Percentiles rank a stretch among this genome's conserved stretches.
phyloP scores from a whole-genome alignment of 805 yeast species.

The Yarrowia yakushimensis region DNA sequence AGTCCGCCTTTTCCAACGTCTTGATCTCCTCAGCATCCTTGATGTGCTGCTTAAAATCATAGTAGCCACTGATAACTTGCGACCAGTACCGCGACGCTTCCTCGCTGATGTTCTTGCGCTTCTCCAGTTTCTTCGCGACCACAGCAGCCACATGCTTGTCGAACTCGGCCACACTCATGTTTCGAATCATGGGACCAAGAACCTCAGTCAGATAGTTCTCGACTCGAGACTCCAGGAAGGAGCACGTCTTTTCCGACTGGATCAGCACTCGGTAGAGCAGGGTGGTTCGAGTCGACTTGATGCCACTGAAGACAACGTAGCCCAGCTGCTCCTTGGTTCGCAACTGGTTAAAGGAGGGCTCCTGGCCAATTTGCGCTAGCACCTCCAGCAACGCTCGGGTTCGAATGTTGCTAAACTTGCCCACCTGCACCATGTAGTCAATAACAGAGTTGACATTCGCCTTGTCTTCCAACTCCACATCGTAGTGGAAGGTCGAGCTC shows the following conservation, averaged over 20 bases:
- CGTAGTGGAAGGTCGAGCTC: constrained; percentile 31
- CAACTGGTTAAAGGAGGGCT: constrained; percentile 84
- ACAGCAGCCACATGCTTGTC: constrained; percentile 66
- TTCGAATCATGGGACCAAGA: constrained; percentile 47
- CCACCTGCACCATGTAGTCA: constrained; percentile 71
- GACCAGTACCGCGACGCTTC: constrained; percentile 66
- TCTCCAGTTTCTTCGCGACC: constrained; percentile 60
- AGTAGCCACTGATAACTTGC: constrained; percentile 69
- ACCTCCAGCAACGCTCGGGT: constrained; percentile 56
- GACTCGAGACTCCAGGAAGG: constrained; percentile 73
- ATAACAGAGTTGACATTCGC: constrained; percentile 80
- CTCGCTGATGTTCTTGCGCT: constrained; percentile 72
- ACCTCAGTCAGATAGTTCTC: constrained; percentile 52
- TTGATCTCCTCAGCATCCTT: constrained; percentile 56
- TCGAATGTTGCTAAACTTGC: constrained; percentile 45
- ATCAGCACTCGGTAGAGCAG: constrained; percentile 70
- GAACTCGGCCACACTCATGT: constrained; percentile 62
- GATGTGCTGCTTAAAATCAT: constrained; percentile 62
- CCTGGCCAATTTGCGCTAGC: constrained; percentile 68
- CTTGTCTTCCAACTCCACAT: constrained; percentile 49
- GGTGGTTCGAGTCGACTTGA: constrained; percentile 63
- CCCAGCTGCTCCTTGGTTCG: constrained; percentile 95
- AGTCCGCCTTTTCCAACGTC: constrained; percentile 52
- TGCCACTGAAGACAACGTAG: constrained; percentile 83
- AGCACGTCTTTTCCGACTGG: constrained; percentile 78